These are phyloP conservation scores for Hyparrhenia diplandra DNA, from an alignment of 176 grass and related monocot species.

Conservation along the genomic window DNA sequence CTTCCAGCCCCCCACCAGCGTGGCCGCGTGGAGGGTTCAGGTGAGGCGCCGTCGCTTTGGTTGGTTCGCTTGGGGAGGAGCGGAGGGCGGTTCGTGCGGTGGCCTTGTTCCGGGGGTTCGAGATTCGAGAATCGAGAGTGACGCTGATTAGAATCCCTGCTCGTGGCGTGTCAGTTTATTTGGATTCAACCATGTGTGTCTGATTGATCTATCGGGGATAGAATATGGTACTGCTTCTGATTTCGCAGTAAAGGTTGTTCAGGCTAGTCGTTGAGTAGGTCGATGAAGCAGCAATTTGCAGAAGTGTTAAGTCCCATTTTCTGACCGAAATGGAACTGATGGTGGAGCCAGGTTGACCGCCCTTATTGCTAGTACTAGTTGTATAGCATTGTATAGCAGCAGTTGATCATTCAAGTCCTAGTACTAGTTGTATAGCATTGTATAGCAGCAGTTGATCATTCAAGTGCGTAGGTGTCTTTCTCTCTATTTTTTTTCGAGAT, in stretches of 20 bases:
- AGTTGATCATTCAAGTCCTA: background rate
- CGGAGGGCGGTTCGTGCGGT: background rate
- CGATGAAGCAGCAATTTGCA: background rate
- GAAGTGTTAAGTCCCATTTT: too few relatives aligned
- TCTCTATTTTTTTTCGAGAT: too few relatives aligned
- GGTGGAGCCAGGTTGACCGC: too few relatives aligned
- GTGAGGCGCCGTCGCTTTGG: background rate
- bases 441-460: too few relatives aligned
- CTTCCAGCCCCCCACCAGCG: background rate
- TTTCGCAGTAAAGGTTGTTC: background rate
- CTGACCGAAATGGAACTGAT: background rate
- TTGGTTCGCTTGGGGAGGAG: background rate
- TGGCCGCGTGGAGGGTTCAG: background rate
- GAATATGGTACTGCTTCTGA: background rate
- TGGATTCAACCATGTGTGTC: background rate
- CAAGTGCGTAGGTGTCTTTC: constrained; percentile 4
- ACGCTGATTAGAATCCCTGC: background rate
- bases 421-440: too few relatives aligned
- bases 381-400: background rate
- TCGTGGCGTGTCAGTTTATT: background rate
- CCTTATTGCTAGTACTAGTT: background rate
- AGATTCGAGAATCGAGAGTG: background rate
- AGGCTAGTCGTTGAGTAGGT: background rate
- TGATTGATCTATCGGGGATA: background rate
- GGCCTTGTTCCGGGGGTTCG: background rate